These are phyloP conservation scores for Podospora comata DNA, from an alignment of 495 filamentous ascomycete species.

Conservation along the genomic window DNA sequence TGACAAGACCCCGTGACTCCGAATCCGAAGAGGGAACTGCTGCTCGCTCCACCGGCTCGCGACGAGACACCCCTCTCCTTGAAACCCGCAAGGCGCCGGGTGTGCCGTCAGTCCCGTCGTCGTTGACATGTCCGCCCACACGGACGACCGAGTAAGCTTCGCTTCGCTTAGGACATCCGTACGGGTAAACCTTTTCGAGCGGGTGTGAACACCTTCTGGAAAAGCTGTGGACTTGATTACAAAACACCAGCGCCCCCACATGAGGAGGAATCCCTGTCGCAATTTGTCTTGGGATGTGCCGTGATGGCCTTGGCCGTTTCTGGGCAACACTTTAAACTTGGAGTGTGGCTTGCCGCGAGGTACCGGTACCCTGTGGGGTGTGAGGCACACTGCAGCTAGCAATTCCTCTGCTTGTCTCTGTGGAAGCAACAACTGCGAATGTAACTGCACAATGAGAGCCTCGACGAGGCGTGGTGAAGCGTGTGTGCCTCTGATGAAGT, in stretches of 20 bases:
- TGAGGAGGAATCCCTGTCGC: slow-evolving; percentile 2
- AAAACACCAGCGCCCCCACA: slow-evolving; percentile 1
- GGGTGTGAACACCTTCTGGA: not conserved
- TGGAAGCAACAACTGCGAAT: too few relatives aligned
- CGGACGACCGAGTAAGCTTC: not conserved
- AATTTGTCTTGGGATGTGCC: slow-evolving; percentile 12
- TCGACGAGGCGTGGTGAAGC: not conserved
- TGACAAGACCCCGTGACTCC: slow-evolving; percentile 9
- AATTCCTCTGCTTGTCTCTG: not conserved
- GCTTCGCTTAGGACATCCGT: not conserved
- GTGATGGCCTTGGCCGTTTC: slow-evolving; percentile 7
- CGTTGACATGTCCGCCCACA: not conserved
- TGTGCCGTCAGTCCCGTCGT: too few relatives aligned
- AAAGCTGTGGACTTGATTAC: slow-evolving; percentile 2
- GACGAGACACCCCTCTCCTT: not conserved
- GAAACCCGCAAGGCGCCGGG: not conserved
- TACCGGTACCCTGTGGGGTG: slow-evolving; percentile 14
- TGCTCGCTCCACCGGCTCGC: not conserved
- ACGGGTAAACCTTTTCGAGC: not conserved
- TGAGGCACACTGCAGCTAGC: not conserved
- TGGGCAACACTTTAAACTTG: slow-evolving; percentile 14
- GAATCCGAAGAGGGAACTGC: slow-evolving; percentile 5
- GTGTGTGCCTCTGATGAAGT: not conserved
- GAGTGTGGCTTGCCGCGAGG: slow-evolving; percentile 15
- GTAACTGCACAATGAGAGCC: not conserved